A percentile compares a stretch with the other conserved stretches of the same genome.
These are phyloP conservation scores for Ceriops tagal DNA, from an alignment of 345 rosid species.

Conservation along the genomic window DNA sequence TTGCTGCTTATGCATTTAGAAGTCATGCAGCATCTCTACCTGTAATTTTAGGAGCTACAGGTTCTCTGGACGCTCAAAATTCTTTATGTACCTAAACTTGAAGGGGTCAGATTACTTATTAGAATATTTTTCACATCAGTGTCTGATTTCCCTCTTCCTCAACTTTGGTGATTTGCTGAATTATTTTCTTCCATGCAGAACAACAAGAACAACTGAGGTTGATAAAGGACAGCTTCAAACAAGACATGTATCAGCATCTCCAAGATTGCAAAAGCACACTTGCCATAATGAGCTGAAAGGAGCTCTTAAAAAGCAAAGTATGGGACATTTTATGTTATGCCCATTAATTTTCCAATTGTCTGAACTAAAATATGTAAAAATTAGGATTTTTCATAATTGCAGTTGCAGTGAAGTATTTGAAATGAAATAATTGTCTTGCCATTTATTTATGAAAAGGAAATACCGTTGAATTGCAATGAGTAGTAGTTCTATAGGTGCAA, in stretches of 20 bases:
- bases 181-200: slow-evolving; percentile 38
- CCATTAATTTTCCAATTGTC: not conserved
- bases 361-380: no score
- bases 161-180: no score
- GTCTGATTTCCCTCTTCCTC: not conserved
- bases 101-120: not conserved
- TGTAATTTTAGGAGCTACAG: no score
- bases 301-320: slow-evolving; percentile 78
- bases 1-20: no score
- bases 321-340: slow-evolving; percentile 16
- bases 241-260: slow-evolving; percentile 55
- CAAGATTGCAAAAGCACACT: slow-evolving; percentile 50
- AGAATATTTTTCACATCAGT: not conserved
- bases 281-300: slow-evolving; percentile 64
- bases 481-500: not conserved
- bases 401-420: not conserved
- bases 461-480: no score
- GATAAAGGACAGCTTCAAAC: slow-evolving; percentile 66
- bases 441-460: not conserved
- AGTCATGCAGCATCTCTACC: no score
- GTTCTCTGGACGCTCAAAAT: no score
- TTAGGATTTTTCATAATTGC: not conserved
- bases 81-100: not conserved
- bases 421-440: not conserved
- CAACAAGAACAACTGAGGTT: slow-evolving; percentile 62